Evolutionary conservation across 805 yeast species (phyloP).

Genomic region (Saccharomycopsis fermentans): DNA sequence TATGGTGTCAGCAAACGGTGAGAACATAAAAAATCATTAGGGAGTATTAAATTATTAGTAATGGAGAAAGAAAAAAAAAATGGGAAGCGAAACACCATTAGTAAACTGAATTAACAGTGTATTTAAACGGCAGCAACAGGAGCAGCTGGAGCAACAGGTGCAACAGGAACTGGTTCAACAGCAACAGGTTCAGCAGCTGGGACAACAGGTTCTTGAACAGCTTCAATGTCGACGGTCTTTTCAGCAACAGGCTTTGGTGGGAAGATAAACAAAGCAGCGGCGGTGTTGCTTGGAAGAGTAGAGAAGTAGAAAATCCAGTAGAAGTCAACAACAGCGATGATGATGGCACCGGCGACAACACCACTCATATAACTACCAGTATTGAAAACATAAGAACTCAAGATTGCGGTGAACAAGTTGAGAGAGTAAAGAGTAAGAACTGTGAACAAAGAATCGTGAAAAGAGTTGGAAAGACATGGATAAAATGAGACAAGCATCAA

Average conservation of each 20-base stretch:
- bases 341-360: slow-evolving; percentile 1
- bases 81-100: too few relatives aligned
- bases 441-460: background rate
- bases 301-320: slow-evolving; percentile 7
- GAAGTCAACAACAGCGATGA: background rate
- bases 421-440: background rate
- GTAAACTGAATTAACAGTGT: too few relatives aligned
- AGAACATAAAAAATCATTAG: too few relatives aligned
- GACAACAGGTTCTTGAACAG: background rate
- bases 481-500: background rate
- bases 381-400: background rate
- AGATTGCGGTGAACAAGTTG: background rate
- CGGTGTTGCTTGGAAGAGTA: background rate
- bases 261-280: background rate
- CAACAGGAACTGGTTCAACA: background rate
- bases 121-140: too few relatives aligned
- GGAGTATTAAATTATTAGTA: too few relatives aligned
- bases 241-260: background rate
- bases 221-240: background rate
- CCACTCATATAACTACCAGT: background rate
- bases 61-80: too few relatives aligned
- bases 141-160: background rate
- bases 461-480: background rate
- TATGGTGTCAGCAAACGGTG: too few relatives aligned
- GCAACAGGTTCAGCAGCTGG: background rate